These are phyloP conservation scores for Leishmania mexicana DNA, from an alignment of 208 protist species.

Conservation along the genomic window DNA sequence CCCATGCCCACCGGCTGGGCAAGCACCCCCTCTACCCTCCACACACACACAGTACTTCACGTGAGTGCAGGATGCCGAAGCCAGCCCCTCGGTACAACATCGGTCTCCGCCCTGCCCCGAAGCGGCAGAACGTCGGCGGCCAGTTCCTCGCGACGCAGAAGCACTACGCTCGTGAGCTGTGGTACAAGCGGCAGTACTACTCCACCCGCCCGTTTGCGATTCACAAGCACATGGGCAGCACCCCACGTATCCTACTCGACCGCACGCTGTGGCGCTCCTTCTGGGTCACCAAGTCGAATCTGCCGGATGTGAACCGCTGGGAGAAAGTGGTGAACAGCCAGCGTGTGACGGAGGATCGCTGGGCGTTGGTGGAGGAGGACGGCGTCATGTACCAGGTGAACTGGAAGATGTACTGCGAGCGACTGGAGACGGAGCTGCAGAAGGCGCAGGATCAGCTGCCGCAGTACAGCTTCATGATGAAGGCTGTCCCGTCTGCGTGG, in stretches of 20 bases:
- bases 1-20: neutral
- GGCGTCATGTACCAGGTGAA: conserved; percentile 86
- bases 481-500: conserved; percentile 86
- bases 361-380: conserved; percentile 88
- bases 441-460: conserved; percentile 80
- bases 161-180: conserved; percentile 71
- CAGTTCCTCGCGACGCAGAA: conserved; percentile 85
- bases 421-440: conserved; percentile 86
- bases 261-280: conserved; percentile 76
- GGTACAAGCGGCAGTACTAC: conserved; percentile 85
- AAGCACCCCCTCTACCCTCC: neutral
- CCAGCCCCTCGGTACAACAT: conserved; percentile 40
- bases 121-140: conserved; percentile 77
- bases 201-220: conserved; percentile 80
- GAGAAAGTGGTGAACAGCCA: conserved; percentile 91
- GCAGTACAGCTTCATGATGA: conserved; percentile 86
- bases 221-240: conserved; percentile 55
- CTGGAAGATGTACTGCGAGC: conserved; percentile 91
- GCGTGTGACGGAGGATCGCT: conserved; percentile 88
- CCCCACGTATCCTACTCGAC: conserved; percentile 87
- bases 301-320: conserved; percentile 87
- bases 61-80: conserved; percentile 21
- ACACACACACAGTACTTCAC: neutral
- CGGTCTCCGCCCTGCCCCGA: conserved; percentile 40
- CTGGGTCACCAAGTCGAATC: conserved; percentile 71